These are phyloP conservation scores for Silene latifolia DNA, from an alignment of 148 eudicot genomes.

Conservation along the genomic window DNA sequence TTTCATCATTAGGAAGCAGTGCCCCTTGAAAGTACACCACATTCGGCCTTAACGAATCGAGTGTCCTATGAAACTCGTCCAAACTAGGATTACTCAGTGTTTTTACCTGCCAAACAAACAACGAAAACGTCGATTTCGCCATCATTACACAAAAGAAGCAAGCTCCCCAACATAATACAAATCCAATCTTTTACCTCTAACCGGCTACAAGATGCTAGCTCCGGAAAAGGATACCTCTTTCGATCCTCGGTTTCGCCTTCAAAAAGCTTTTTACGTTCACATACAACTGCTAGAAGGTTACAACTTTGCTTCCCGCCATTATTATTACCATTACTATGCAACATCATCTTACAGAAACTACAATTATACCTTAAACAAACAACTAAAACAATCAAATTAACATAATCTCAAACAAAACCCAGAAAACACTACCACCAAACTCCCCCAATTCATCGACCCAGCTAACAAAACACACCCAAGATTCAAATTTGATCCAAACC, in stretches of 20 bases:
- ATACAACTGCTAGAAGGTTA: slow-evolving; percentile 65
- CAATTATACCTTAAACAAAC: neutral
- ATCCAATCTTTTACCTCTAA: slow-evolving; percentile 48
- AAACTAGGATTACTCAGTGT: slow-evolving; percentile 55
- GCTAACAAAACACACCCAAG: slow-evolving; percentile 3
- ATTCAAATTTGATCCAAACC: slow-evolving; percentile 25
- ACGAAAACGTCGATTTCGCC: neutral
- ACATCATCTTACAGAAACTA: slow-evolving; percentile 41
- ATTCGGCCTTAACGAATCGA: slow-evolving; percentile 61
- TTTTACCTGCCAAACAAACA: slow-evolving; percentile 45
- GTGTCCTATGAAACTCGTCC: slow-evolving; percentile 52
- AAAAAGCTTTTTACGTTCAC: slow-evolving; percentile 35
- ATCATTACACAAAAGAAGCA: slow-evolving; percentile 1
- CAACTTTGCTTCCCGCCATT: slow-evolving; percentile 74
- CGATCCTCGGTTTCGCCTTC: slow-evolving; percentile 28
- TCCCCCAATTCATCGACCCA: slow-evolving; percentile 16
- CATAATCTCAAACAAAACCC: slow-evolving; percentile 17
- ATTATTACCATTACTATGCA: slow-evolving; percentile 36
- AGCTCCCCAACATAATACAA: neutral
- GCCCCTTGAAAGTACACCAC: slow-evolving; percentile 80
- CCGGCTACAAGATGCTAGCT: slow-evolving; percentile 62
- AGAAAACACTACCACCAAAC: neutral
- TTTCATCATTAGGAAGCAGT: slow-evolving; percentile 51
- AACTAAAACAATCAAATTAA: slow-evolving; percentile 14
- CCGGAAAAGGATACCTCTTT: slow-evolving; percentile 55